Conservation (phyloP, 148 eudicot genomes). For the Beta vulgaris region DNA sequence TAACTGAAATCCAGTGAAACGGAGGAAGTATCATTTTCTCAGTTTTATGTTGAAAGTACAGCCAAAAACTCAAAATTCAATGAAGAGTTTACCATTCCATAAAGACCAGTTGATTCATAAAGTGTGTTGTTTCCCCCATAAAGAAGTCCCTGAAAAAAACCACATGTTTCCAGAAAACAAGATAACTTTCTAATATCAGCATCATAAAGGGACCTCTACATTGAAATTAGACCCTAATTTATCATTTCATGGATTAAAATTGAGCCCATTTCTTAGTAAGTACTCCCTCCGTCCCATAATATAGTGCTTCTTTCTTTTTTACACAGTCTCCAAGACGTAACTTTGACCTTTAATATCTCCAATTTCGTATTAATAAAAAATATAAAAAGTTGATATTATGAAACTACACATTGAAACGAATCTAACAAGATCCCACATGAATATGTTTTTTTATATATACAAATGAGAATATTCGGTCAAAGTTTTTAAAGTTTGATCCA, state of each 20-base stretch:
- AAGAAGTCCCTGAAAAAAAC: constrained; percentile 75
- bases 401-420: too few relatives aligned
- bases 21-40: neutral
- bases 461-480: too few relatives aligned
- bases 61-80: neutral
- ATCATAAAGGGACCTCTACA: neutral
- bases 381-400: too few relatives aligned
- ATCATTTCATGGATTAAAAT: neutral
- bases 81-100: constrained; percentile 47
- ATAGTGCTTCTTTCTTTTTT: too few relatives aligned
- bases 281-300: too few relatives aligned
- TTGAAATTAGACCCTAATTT: neutral
- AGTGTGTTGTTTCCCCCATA: constrained; percentile 76
- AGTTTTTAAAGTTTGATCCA: too few relatives aligned
- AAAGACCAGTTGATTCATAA: constrained; percentile 86
- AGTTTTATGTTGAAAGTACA: neutral
- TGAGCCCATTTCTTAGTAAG: neutral
- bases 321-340: too few relatives aligned
- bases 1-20: too few relatives aligned
- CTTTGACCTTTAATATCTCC: too few relatives aligned
- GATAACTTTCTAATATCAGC: neutral
- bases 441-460: too few relatives aligned
- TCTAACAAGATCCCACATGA: too few relatives aligned
- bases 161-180: neutral
- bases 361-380: too few relatives aligned